Conservation (phyloP, 441 rosid species). For the Gossypium gossypioides region DNA sequence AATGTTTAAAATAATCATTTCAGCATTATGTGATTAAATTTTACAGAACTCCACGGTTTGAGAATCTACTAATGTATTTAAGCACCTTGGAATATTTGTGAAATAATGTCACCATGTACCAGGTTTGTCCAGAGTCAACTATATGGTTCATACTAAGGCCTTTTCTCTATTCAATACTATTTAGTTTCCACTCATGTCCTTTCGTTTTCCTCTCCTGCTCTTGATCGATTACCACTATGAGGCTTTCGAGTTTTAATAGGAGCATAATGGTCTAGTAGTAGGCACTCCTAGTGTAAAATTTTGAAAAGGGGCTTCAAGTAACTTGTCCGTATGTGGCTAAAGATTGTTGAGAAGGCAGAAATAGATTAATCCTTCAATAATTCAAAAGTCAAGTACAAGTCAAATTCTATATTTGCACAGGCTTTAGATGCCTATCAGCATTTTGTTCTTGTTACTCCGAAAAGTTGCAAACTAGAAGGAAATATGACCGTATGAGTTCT, state of each 20-base stretch:
- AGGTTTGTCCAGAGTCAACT: constrained; percentile 2
- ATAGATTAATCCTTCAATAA: background rate
- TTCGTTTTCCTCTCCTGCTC: background rate
- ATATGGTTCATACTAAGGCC: background rate
- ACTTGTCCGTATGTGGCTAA: background rate
- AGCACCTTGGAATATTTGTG: background rate
- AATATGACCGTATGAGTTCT: no score
- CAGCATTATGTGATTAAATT: background rate
- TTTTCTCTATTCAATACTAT: background rate
- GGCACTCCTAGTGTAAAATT: background rate
- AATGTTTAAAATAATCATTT: background rate
- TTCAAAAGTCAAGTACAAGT: background rate
- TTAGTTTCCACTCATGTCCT: background rate
- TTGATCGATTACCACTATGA: background rate
- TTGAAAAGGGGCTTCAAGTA: background rate
- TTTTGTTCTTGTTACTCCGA: background rate
- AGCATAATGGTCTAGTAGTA: background rate
- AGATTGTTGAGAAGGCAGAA: background rate
- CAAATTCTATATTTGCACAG: background rate
- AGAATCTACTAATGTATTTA: background rate
- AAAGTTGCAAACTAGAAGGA: no score
- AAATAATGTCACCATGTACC: background rate
- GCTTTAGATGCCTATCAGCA: background rate
- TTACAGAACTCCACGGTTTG: background rate
- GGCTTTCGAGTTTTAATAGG: background rate